Evolutionary conservation across 2,329 filamentous ascomycete genomes (phyloP).

Genomic region (Colletotrichum tabaci): DNA sequence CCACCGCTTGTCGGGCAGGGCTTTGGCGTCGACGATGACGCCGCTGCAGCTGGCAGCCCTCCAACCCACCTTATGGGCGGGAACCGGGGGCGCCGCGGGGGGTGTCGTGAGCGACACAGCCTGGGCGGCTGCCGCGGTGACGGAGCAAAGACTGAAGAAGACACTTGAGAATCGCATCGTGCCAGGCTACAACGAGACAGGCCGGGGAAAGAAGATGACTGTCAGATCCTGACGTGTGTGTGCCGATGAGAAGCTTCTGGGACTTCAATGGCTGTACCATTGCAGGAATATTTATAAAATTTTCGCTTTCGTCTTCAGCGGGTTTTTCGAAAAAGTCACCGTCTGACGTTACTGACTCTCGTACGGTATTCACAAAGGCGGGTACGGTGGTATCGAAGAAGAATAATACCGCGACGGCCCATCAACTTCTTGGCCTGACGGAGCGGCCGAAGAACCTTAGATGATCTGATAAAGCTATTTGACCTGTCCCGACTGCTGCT

Average conservation of each 20-base stretch:
- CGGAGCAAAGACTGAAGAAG: neutral
- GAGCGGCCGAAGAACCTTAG: slow-evolving; percentile 9
- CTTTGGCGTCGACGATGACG: slow-evolving; percentile 9
- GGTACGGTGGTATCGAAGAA: slow-evolving; percentile 1
- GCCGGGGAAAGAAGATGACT: neutral
- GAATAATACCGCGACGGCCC: slow-evolving; percentile 2
- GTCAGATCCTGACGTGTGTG: neutral
- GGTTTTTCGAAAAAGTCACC: no score
- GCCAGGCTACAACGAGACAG: neutral
- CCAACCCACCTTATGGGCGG: neutral
- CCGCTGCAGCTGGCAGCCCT: slow-evolving; percentile 10
- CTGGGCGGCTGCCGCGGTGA: neutral
- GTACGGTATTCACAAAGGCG: neutral
- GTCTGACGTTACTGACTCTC: no score
- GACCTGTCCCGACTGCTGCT: neutral
- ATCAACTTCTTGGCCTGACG: neutral
- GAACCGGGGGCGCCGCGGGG: neutral
- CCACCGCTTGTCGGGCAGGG: slow-evolving; percentile 19
- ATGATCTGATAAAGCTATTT: slow-evolving; percentile 10
- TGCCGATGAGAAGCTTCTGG: neutral
- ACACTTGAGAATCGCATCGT: neutral
- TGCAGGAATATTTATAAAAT: neutral
- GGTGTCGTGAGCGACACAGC: neutral
- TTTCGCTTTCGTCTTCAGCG: no score
- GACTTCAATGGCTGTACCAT: neutral